Evolutionary conservation across 2,329 filamentous ascomycete species (phyloP).

Genomic region (Botrytis squamosa): DNA sequence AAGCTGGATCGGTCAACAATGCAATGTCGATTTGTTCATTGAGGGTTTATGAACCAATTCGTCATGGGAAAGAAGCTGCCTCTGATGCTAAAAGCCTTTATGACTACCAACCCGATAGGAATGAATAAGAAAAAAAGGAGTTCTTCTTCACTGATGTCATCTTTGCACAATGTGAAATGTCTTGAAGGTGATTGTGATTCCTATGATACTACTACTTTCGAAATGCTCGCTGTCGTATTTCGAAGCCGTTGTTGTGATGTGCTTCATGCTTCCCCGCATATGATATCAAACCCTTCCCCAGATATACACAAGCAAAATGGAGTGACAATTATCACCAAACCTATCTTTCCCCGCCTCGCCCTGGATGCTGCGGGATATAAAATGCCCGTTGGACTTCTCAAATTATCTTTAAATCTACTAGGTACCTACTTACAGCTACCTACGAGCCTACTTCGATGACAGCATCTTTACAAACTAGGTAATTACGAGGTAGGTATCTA

Average conservation of each 20-base stretch:
- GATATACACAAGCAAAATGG: too few species aligned
- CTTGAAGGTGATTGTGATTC: background rate
- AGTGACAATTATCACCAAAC: background rate
- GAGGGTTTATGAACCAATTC: slow-evolving; percentile 38
- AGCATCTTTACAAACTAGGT: background rate
- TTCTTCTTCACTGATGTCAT: slow-evolving; percentile 29
- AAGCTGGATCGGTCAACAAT: slow-evolving; percentile 38
- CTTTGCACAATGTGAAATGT: background rate
- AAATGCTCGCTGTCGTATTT: background rate
- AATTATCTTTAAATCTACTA: background rate
- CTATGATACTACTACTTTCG: too few species aligned
- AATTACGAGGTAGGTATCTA: too few species aligned
- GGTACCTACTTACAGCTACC: background rate
- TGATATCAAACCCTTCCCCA: background rate
- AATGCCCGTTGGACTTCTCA: background rate
- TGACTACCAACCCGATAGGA: slow-evolving; percentile 32
- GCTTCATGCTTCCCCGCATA: background rate
- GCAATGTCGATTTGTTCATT: slow-evolving; percentile 38
- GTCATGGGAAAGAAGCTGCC: slow-evolving; percentile 38
- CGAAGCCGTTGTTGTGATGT: background rate
- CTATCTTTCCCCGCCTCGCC: background rate
- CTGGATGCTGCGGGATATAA: background rate
- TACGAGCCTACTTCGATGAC: background rate
- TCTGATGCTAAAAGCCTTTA: slow-evolving; percentile 37
- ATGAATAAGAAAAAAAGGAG: slow-evolving; percentile 37